Conservation (phyloP, 176 grass and related monocot genomes). For the Phoenix roebelenii region DNA sequence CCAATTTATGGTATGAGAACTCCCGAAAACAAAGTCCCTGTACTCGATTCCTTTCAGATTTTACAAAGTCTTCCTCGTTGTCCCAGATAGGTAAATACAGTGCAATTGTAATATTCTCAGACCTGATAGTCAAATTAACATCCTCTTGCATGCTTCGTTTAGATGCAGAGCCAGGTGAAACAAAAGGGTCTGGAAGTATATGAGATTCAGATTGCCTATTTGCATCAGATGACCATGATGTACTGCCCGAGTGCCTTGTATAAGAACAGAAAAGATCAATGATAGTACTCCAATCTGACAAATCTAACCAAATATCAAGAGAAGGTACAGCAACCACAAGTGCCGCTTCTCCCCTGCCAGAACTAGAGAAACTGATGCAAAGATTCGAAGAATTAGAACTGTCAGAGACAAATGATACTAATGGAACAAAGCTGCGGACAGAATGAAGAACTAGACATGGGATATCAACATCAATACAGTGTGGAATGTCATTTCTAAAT, state of each 20-base stretch:
- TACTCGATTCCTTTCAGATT: conserved; percentile 20
- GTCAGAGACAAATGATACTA: conserved; percentile 51
- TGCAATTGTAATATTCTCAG: conserved; percentile 57
- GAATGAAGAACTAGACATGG: conserved; percentile 45
- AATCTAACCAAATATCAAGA: conserved; percentile 81
- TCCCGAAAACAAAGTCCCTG: conserved; percentile 18
- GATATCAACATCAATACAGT: conserved; percentile 41
- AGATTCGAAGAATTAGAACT: conserved; percentile 36
- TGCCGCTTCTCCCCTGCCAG: conserved; percentile 34
- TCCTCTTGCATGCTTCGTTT: conserved; percentile 31
- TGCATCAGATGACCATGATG: conserved; percentile 7
- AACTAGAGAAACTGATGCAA: conserved; percentile 43
- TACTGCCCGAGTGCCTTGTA: conserved; percentile 23
- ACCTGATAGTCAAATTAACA: conserved; percentile 53
- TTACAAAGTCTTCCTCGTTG: conserved; percentile 27
- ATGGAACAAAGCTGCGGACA: conserved; percentile 17
- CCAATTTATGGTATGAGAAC: conserved; percentile 2
- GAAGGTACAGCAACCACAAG: conserved; percentile 40
- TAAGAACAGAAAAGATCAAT: conserved; percentile 55
- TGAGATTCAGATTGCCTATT: conserved; percentile 20
- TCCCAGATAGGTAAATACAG: conserved; percentile 69
- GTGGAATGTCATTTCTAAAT: conserved; percentile 41
- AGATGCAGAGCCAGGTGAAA: conserved; percentile 32
- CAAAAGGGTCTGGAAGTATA: conserved; percentile 17
- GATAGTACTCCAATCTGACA: conserved; percentile 57